Base-by-base conservation (phyloP, 176 grass and related monocot genomes). In the Bromus sterilis region DNA sequence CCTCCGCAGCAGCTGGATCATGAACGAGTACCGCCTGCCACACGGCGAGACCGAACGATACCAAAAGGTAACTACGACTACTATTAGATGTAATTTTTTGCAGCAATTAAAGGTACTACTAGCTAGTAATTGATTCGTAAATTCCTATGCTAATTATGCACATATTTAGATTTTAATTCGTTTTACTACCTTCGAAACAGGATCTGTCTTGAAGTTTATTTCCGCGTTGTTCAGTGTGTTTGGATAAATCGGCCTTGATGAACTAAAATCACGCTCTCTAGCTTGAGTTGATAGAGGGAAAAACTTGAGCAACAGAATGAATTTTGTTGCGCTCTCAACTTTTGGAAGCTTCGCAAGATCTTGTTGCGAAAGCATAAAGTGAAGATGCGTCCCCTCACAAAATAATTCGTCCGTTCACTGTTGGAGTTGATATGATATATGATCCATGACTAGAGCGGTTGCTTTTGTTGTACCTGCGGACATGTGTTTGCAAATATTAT, bases 11-110 rank as follows among this genome's bases (percentile, higher is more conserved):
- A 93, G 93, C 81, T 99, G 96, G 96, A 99, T 95, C 87, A 99
- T 99, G 96, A 99, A 99, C 71, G 96, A 99, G 87, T 99, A 99
- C 69, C 90, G 96, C 15, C 80, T 99, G 11, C 96, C 91, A 0
- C 91, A 93, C 10, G 79, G 86, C 35, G 95, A 88, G 24, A 81
- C 90, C 5, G 89, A 99, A 9, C 87, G 86, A n/a, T 89, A 74
- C 83, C 90, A 89, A 41, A 98, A 93, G 95, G 95, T 94, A 73
- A n/a, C n/a, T n/a, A n/a, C n/a, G n/a, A n/a, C n/a, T n/a, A n/a
- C n/a, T n/a, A n/a, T n/a, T n/a, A n/a, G n/a, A n/a, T n/a, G n/a
- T n/a, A n/a, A n/a, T n/a, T n/a, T n/a, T n/a, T n/a, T n/a, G n/a
- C n/a, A n/a, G n/a, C n/a, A n/a, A n/a, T n/a, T n/a, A n/a, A n/a